phyloP scores from a whole-genome alignment of 176 grass and related monocot genomes.

The Triticum dicoccoides region DNA sequence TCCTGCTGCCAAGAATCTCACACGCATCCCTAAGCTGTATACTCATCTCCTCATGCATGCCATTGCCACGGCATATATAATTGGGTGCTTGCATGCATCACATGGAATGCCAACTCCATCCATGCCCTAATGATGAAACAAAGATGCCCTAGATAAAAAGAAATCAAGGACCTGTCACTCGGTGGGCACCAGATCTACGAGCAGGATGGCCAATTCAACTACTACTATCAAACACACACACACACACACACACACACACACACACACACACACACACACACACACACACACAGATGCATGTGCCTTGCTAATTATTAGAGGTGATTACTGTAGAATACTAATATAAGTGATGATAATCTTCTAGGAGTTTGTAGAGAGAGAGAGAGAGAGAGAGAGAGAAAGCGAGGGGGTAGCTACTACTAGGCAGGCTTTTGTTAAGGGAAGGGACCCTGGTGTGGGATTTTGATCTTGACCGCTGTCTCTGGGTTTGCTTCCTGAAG shows the following conservation, averaged over 20 bases:
- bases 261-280: no score
- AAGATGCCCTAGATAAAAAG: conserved; percentile 46
- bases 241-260: no score
- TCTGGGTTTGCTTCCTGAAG: conserved; percentile 48
- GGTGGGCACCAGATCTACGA: conserved; percentile 39
- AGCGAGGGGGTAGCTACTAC: background rate
- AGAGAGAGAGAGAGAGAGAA: background rate
- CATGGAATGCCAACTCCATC: conserved; percentile 66
- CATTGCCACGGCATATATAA: conserved; percentile 33
- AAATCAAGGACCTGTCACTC: background rate
- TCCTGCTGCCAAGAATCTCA: conserved; percentile 58
- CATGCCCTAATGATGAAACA: conserved; percentile 48
- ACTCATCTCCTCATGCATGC: conserved; percentile 25
- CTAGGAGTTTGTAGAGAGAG: conserved; percentile 13
- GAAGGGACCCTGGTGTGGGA: conserved; percentile 1
- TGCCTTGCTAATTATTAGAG: background rate
- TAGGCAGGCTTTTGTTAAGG: conserved; percentile 24
- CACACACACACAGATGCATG: background rate
- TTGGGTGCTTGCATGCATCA: conserved; percentile 46
- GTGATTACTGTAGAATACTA: conserved; percentile 15
- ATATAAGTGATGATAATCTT: background rate
- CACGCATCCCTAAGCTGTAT: conserved; percentile 49
- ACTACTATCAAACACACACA: no score
- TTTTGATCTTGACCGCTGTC: conserved; percentile 42
- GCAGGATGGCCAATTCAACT: background rate